phyloP scores from a whole-genome alignment of 768 basidiomycete genomes.

The Suillus subalutaceus region DNA sequence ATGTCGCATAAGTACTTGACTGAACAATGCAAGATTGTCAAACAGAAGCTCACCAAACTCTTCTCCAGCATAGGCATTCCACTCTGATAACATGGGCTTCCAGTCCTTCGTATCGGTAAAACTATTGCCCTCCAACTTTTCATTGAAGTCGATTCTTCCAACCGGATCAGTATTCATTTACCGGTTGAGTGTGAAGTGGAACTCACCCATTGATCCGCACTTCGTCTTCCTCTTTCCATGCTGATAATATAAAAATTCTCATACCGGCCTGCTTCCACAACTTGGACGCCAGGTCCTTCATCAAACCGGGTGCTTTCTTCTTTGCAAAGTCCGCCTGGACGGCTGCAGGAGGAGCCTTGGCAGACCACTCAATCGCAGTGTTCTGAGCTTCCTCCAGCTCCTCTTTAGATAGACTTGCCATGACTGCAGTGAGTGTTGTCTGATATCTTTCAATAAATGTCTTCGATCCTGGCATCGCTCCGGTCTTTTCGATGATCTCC shows the following conservation, averaged over 20 bases:
- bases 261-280: constrained; percentile 12
- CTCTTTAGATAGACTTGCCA: constrained; percentile 4
- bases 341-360: not conserved
- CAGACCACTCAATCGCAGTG: not conserved
- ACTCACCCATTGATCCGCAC: not conserved
- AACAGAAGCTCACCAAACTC: not conserved
- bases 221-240: not conserved
- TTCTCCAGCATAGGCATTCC: constrained; percentile 2
- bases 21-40: not conserved
- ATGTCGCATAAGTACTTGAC: not conserved
- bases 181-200: not conserved
- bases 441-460: not conserved
- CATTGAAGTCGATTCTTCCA: not conserved
- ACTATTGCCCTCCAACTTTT: constrained; percentile 3
- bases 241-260: not conserved
- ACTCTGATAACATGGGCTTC: constrained; percentile 4
- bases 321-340: constrained; percentile 4
- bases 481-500: not conserved
- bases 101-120: not conserved
- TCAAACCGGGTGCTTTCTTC: constrained; percentile 3
- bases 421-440: not conserved
- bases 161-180: not conserved
- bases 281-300: not conserved
- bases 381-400: constrained; percentile 4
- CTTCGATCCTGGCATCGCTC: not conserved